Conservation (phyloP, 441 rosid genomes). For the Metrosideros polymorpha region DNA sequence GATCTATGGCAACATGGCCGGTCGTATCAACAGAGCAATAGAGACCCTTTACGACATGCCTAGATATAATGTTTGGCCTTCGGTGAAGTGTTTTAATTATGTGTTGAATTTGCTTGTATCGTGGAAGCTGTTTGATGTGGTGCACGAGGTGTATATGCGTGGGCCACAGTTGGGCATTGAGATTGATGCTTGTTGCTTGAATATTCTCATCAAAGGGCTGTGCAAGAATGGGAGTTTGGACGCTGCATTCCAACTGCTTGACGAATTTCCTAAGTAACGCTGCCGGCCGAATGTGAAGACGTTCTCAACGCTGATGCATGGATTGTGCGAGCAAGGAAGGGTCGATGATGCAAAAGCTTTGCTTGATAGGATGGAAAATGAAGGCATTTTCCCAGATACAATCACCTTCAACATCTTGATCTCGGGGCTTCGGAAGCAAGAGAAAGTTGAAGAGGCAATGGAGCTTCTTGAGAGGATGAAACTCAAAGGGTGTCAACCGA, state of each 20-base stretch:
- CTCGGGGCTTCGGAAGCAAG: slow-evolving; percentile 69
- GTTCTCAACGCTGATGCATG: slow-evolving; percentile 60
- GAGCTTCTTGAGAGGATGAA: slow-evolving; percentile 51
- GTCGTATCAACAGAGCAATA: slow-evolving; percentile 52
- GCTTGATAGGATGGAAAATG: slow-evolving; percentile 62
- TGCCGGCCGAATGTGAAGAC: slow-evolving; percentile 65
- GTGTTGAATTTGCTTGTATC: slow-evolving; percentile 61
- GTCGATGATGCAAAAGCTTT: slow-evolving; percentile 48
- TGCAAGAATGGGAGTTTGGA: slow-evolving; percentile 57
- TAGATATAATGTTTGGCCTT: slow-evolving; percentile 54
- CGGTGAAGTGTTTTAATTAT: slow-evolving; percentile 57
- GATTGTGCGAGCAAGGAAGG: slow-evolving; percentile 47
- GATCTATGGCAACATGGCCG: slow-evolving; percentile 56
- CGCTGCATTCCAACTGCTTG: slow-evolving; percentile 70
- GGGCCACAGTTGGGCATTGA: slow-evolving; percentile 70
- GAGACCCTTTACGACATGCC: slow-evolving; percentile 60
- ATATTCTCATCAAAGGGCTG: slow-evolving; percentile 66
- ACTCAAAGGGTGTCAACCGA: slow-evolving; percentile 57
- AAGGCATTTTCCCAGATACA: slow-evolving; percentile 52
- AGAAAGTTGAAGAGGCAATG: slow-evolving; percentile 59
- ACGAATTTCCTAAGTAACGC: slow-evolving; percentile 79
- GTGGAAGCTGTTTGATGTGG: slow-evolving; percentile 46
- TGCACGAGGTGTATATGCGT: slow-evolving; percentile 40
- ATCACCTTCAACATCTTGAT: slow-evolving; percentile 70
- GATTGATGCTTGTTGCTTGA: slow-evolving; percentile 74